A percentile compares a stretch with the other conserved stretches of the same genome.
Evolutionary conservation across 768 basidiomycete species (phyloP).

Genomic region (Lyophyllum atratum): DNA sequence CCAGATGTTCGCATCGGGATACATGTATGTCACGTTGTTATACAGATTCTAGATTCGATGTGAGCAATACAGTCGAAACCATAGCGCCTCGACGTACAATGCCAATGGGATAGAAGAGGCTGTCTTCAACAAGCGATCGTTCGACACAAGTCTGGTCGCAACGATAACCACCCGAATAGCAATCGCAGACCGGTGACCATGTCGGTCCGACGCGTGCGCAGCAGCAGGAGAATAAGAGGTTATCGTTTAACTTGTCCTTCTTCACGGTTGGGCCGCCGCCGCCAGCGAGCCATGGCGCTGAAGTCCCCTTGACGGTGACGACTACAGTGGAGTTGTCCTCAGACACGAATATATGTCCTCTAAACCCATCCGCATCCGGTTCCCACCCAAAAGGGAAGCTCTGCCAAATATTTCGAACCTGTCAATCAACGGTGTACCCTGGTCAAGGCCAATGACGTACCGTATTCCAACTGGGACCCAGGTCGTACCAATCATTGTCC

Average conservation of each 20-base stretch:
- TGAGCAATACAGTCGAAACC: neutral
- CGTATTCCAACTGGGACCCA: conserved; percentile 62
- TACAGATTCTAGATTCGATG: conserved; percentile 72
- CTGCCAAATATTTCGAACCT: conserved; percentile 29
- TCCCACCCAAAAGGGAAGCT: conserved; percentile 87
- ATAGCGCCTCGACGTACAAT: conserved; percentile 51
- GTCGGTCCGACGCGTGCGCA: conserved; percentile 94
- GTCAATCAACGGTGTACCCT: neutral
- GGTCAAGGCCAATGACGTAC: conserved; percentile 34
- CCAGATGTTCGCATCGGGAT: conserved; percentile 90
- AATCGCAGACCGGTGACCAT: conserved; percentile 92
- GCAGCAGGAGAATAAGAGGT: conserved; percentile 94
- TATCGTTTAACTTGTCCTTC: conserved; percentile 95
- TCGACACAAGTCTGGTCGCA: conserved; percentile 87
- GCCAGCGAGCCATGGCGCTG: conserved; percentile 64
- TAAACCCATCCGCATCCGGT: conserved; percentile 83
- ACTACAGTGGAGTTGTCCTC: conserved; percentile 84
- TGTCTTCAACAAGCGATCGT: conserved; percentile 73
- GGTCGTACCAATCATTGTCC: conserved; percentile 69
- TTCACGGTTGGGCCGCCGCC: conserved; percentile 80
- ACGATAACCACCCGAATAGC: conserved; percentile 71
- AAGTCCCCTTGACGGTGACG: conserved; percentile 93
- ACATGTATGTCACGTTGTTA: conserved; percentile 89
- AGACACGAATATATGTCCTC: conserved; percentile 90
- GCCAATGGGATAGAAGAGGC: conserved; percentile 86